Evolutionary conservation across 345 rosid genomes (phyloP).

Genomic region (Pelargonium nanum): DNA sequence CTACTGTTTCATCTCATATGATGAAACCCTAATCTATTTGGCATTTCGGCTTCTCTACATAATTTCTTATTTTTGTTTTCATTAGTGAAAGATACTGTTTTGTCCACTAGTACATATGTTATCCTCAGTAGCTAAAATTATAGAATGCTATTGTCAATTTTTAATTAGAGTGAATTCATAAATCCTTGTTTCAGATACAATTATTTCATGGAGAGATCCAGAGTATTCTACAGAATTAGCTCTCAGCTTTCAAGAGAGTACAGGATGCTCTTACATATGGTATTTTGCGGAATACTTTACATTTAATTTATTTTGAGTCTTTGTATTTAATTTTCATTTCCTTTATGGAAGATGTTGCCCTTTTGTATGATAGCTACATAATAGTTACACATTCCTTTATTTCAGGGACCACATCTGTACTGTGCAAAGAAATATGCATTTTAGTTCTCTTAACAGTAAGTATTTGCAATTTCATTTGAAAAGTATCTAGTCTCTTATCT

Average conservation of each 20-base stretch:
- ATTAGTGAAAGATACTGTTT: not conserved
- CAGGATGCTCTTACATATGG: slow-evolving; percentile 94
- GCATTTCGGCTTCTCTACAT: not conserved
- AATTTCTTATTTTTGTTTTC: not conserved
- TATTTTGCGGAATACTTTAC: too few relatives aligned
- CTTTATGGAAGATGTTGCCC: not conserved
- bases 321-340: slow-evolving; percentile 4
- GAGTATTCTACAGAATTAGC: slow-evolving; percentile 85
- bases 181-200: slow-evolving; percentile 51
- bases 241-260: slow-evolving; percentile 88
- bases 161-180: not conserved
- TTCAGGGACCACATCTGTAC: slow-evolving; percentile 78
- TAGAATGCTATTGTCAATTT: not conserved
- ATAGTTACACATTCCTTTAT: slow-evolving; percentile 6
- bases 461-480: not conserved
- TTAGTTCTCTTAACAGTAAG: slow-evolving; percentile 75
- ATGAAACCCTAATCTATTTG: not conserved
- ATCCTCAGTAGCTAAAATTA: not conserved
- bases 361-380: not conserved
- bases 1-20: not conserved
- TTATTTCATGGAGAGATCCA: slow-evolving; percentile 97
- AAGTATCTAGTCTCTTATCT: not conserved
- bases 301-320: not conserved
- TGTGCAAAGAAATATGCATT: slow-evolving; percentile 78
- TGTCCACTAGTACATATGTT: not conserved